Percentiles rank a stretch among this genome's conserved stretches.
Evolutionary conservation across 2,329 filamentous ascomycete species (phyloP).

Genomic region (Penicillium sp.): DNA sequence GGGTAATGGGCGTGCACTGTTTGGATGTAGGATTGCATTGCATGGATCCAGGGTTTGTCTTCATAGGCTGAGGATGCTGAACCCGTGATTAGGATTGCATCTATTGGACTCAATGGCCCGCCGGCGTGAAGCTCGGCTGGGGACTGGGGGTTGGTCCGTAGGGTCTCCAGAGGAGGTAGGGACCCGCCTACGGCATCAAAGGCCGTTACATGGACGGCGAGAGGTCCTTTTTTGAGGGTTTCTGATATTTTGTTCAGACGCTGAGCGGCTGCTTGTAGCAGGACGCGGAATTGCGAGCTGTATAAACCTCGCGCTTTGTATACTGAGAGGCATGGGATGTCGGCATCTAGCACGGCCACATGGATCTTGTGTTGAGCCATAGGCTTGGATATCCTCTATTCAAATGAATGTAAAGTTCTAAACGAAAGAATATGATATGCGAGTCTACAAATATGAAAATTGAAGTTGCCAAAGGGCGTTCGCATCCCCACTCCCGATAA

Average conservation of each 20-base stretch:
- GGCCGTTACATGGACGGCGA: slow-evolving; percentile 32
- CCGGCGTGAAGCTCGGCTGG: slow-evolving; percentile 6
- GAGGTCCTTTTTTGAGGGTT: slow-evolving; percentile 5
- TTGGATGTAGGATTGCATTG: slow-evolving; percentile 25
- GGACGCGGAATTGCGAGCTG: slow-evolving; percentile 36
- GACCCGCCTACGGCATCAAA: slow-evolving; percentile 36
- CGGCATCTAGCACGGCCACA: slow-evolving; percentile 38
- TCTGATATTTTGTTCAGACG: slow-evolving; percentile 24
- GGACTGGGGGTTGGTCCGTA: slow-evolving; percentile 19
- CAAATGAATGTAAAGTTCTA: background rate
- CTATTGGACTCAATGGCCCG: slow-evolving; percentile 21
- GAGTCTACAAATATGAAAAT: background rate
- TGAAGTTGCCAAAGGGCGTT: slow-evolving; percentile 2
- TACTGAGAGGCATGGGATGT: slow-evolving; percentile 36
- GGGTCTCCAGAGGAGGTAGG: slow-evolving; percentile 26
- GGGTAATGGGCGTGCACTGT: slow-evolving; percentile 28
- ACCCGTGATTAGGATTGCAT: slow-evolving; percentile 34
- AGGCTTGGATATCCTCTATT: background rate
- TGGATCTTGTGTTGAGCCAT: slow-evolving; percentile 30
- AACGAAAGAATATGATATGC: background rate
- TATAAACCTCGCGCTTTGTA: slow-evolving; percentile 37
- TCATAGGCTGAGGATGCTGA: slow-evolving; percentile 29
- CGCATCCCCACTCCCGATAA: slow-evolving; percentile 24
- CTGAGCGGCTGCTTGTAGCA: slow-evolving; percentile 33
- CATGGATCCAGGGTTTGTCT: slow-evolving; percentile 27